phyloP scores from a whole-genome alignment of 2,329 filamentous ascomycete species.

The Fusarium penzigii region DNA sequence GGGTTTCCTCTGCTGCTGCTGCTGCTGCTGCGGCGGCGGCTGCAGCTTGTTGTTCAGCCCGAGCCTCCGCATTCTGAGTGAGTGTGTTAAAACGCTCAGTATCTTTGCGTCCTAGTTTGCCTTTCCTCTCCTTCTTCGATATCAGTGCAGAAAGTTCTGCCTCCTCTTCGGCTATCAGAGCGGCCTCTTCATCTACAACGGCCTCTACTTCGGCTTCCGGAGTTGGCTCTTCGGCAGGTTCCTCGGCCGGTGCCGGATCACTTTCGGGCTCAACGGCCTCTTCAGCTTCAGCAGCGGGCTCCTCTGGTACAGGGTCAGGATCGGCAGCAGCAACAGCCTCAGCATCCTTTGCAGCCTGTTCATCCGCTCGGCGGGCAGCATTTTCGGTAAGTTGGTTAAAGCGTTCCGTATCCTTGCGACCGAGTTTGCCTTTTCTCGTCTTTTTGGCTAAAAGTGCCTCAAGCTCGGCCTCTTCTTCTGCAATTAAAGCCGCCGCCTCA shows the following conservation, averaged over 20 bases:
- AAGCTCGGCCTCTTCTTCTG: constrained; percentile 22
- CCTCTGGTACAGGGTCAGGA: constrained; percentile 17
- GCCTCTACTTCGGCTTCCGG: constrained; percentile 23
- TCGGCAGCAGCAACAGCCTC: constrained; percentile 2
- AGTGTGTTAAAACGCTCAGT: constrained; percentile 22
- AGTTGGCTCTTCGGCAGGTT: constrained; percentile 28
- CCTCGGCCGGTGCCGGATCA: constrained; percentile 36
- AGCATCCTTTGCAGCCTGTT: constrained; percentile 13
- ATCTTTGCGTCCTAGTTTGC: constrained; percentile 26
- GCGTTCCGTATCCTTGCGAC: constrained; percentile 26
- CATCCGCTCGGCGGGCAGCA: constrained; percentile 14
- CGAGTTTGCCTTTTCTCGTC: constrained; percentile 23
- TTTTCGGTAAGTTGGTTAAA: constrained; percentile 19
- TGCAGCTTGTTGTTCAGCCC: constrained; percentile 29
- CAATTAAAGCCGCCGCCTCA: constrained; percentile 10
- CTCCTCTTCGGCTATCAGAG: constrained; percentile 26
- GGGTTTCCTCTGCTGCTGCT: constrained; percentile 15
- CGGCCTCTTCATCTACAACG: constrained; percentile 14
- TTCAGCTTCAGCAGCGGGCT: constrained; percentile 16
- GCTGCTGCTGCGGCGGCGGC: constrained; percentile 1
- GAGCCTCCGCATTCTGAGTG: constrained; percentile 25
- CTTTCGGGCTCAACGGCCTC: constrained; percentile 18
- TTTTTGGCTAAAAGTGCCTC: constrained; percentile 16
- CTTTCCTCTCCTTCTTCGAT: constrained; percentile 39
- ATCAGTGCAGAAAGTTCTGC: constrained; percentile 39